A percentile compares a stretch with the other conserved stretches of the same genome.
Evolutionary conservation across 805 yeast genomes (phyloP).

Genomic region (Candida railenensis): DNA sequence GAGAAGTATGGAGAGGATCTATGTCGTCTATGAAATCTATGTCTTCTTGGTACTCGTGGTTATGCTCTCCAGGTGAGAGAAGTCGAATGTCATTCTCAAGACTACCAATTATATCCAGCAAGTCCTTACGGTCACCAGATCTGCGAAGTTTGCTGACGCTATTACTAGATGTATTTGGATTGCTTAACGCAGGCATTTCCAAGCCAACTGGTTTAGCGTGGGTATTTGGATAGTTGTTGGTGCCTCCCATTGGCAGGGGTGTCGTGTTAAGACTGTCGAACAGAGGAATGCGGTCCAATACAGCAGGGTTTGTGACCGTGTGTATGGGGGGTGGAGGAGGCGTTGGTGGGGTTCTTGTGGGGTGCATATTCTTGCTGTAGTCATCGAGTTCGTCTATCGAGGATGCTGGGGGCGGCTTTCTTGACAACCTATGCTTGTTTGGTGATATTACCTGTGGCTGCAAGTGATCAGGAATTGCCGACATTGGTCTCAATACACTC

Average conservation of each 20-base stretch:
- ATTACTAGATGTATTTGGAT: not conserved
- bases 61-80: conserved; percentile 3
- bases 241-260: not conserved
- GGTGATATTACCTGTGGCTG: not conserved
- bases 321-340: not conserved
- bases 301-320: not conserved
- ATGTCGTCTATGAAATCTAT: conserved; percentile 2
- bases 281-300: not conserved
- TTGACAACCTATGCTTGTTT: not conserved
- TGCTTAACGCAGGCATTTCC: not conserved
- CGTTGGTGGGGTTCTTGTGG: not conserved
- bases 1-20: not conserved
- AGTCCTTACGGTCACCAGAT: not conserved
- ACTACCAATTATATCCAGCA: conserved; percentile 1
- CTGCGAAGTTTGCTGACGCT: not conserved
- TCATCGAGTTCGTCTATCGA: not conserved
- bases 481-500: not conserved
- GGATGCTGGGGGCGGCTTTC: not conserved
- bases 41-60: conserved; percentile 2
- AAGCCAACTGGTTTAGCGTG: not conserved
- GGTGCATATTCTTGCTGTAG: not conserved
- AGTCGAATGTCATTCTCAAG: conserved; percentile 3
- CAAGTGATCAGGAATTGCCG: not conserved
- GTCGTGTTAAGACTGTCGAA: not conserved
- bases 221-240: not conserved